These are phyloP conservation scores for Boletellus emodensis DNA, from an alignment of 768 basidiomycete genomes.

Conservation along the genomic window DNA sequence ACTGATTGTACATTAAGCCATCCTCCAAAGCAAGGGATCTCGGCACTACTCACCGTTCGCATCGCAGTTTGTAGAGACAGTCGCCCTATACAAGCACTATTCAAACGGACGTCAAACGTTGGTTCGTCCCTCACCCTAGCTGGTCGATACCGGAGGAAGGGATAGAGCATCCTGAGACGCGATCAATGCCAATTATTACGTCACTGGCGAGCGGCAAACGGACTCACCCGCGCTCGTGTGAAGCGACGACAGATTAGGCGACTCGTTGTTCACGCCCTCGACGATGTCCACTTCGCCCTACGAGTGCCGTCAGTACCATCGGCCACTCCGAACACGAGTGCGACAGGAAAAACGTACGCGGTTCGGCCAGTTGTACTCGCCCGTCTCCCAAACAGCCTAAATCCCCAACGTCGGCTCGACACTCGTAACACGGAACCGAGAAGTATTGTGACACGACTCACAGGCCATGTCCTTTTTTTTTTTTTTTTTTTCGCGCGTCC, in stretches of 20 bases:
- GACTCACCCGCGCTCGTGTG: conserved; percentile 50
- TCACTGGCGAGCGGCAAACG: not conserved
- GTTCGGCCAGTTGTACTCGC: conserved; percentile 23
- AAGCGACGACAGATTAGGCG: conserved; percentile 49
- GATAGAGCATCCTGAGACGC: conserved; percentile 24
- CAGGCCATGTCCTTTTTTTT: conserved; percentile 36
- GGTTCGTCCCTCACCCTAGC: conserved; percentile 18
- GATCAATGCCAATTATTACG: not conserved
- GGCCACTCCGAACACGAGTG: not conserved
- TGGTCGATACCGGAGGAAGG: conserved; percentile 19
- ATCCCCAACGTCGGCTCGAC: conserved; percentile 5
- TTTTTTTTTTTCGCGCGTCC: no score
- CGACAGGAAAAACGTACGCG: conserved; percentile 12
- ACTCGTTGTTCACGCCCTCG: conserved; percentile 48
- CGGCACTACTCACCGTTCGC: conserved; percentile 11
- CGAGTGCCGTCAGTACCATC: conserved; percentile 1
- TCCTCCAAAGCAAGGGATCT: not conserved
- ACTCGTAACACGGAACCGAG: not conserved
- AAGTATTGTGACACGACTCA: conserved; percentile 12
- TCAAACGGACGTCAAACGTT: no score
- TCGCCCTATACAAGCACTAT: conserved; percentile 10
- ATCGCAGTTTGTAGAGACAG: conserved; percentile 23
- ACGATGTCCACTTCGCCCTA: conserved; percentile 32
- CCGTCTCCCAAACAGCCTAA: conserved; percentile 30
- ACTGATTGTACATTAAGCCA: conserved; percentile 9